phyloP scores from a whole-genome alignment of 495 filamentous ascomycete genomes.

The Penicillium desertorum region DNA sequence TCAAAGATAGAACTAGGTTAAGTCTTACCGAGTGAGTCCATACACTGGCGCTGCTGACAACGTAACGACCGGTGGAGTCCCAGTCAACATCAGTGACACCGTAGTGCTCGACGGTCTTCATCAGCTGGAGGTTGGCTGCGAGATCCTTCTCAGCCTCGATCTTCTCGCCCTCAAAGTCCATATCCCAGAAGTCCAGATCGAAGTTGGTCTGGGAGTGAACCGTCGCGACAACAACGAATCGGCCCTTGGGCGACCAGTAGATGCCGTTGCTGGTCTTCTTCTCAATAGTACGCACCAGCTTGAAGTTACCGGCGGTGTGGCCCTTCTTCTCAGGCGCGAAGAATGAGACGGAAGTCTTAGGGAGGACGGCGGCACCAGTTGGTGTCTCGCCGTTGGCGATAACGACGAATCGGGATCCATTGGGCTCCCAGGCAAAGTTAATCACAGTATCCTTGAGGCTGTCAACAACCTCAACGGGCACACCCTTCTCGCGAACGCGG shows the following conservation, averaged over 20 bases:
- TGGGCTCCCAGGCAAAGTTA: conserved; percentile 99
- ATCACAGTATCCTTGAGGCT: conserved; percentile 96
- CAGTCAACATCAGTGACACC: conserved; percentile 97
- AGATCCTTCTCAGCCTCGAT: conserved; percentile 88
- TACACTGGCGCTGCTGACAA: conserved; percentile 84
- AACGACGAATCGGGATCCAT: conserved; percentile 93
- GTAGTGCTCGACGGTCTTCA: conserved; percentile 92
- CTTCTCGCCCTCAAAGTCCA: conserved; percentile 98
- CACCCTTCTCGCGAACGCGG: conserved; percentile 92
- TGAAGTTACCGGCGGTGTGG: conserved; percentile 81
- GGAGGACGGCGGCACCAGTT: conserved; percentile 75
- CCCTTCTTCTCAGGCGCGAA: conserved; percentile 96
- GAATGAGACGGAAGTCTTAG: conserved; percentile 93
- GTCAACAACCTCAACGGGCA: conserved; percentile 96
- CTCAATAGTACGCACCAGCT: conserved; percentile 86
- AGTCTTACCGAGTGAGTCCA: conserved; percentile 90
- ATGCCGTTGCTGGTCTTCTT: conserved; percentile 99
- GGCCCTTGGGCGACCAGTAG: conserved; percentile 97
- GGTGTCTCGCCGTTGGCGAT: conserved; percentile 90
- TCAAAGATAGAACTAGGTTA: not conserved
- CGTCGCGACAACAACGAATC: conserved; percentile 90
- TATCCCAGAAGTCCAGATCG: conserved; percentile 95
- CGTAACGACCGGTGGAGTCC: conserved; percentile 94
- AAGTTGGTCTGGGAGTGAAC: conserved; percentile 88
- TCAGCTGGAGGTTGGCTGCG: conserved; percentile 87